These are phyloP conservation scores for Taiwanofungus camphoratus DNA, from an alignment of 1,284 basidiomycete genomes.

Conservation along the genomic window DNA sequence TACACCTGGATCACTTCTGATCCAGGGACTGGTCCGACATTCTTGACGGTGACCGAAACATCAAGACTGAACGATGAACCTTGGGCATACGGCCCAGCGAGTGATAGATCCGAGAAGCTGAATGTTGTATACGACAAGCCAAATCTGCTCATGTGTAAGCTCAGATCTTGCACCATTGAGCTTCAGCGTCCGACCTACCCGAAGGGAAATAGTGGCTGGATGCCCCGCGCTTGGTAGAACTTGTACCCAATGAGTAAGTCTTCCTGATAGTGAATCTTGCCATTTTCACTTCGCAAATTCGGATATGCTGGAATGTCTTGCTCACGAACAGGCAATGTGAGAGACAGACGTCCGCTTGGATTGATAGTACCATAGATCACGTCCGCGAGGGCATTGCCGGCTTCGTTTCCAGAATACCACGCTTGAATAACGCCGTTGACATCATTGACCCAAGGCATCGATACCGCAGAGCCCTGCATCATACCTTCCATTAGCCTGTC, in stretches of 20 bases:
- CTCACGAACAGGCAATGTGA: constrained; percentile 58
- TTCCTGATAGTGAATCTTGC: constrained; percentile 60
- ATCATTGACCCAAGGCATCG: constrained; percentile 58
- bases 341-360: constrained; percentile 63
- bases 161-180: not conserved
- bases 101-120: constrained; percentile 40
- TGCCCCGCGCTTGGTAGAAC: constrained; percentile 51
- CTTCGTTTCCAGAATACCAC: constrained; percentile 75
- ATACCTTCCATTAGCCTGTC: not conserved
- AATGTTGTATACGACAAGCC: constrained; percentile 76
- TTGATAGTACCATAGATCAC: constrained; percentile 70
- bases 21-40: constrained; percentile 50
- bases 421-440: constrained; percentile 52
- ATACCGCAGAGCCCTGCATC: constrained; percentile 53
- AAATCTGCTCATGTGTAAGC: constrained; percentile 32
- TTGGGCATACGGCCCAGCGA: constrained; percentile 26
- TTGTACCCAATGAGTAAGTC: constrained; percentile 73
- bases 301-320: constrained; percentile 64
- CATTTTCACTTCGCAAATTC: constrained; percentile 56
- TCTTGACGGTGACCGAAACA: constrained; percentile 45
- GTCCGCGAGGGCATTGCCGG: constrained; percentile 70
- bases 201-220: constrained; percentile 63
- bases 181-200: constrained; percentile 39
- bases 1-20: constrained; percentile 70
- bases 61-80: constrained; percentile 28